Evolutionary conservation across 2,329 filamentous ascomycete species (phyloP).

Genomic region (Botryotinia narcissicola): DNA sequence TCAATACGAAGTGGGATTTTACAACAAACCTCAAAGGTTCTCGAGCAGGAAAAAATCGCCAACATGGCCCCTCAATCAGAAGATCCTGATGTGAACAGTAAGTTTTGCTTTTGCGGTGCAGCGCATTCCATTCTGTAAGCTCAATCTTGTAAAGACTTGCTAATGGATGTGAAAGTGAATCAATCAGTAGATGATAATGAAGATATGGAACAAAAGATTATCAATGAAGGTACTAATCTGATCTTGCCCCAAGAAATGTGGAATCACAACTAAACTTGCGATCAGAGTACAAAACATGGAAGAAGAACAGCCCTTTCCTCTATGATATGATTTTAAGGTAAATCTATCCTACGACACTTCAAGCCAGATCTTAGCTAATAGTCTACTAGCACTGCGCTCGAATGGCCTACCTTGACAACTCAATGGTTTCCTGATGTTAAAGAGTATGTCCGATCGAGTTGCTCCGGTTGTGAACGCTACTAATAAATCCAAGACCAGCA

Average conservation of each 20-base stretch:
- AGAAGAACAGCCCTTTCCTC: conserved; percentile 97
- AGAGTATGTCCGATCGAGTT: conserved; percentile 48
- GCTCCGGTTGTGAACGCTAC: background rate
- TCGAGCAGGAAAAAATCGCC: background rate
- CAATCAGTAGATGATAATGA: conserved; percentile 64
- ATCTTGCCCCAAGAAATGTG: background rate
- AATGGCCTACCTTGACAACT: conserved; percentile 95
- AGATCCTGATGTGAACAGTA: conserved; percentile 51
- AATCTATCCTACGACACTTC: background rate
- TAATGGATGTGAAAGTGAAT: conserved; percentile 45
- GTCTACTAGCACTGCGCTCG: conserved; percentile 70
- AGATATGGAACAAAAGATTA: conserved; percentile 76
- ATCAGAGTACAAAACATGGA: conserved; percentile 98
- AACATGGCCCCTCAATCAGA: conserved; percentile 48
- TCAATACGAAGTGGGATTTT: background rate
- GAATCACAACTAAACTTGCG: conserved; percentile 16
- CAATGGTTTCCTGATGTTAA: conserved; percentile 98
- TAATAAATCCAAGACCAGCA: conserved; percentile 52
- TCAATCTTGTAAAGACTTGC: conserved; percentile 6
- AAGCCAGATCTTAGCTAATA: conserved; percentile 24
- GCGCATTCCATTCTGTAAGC: background rate
- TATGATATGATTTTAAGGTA: conserved; percentile 95
- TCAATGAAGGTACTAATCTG: conserved; percentile 75
- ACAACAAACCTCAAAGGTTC: background rate
- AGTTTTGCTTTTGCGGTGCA: conserved; percentile 6